Base-by-base conservation (phyloP, 1,284 basidiomycete genomes). In the Schizopora paradoxa region DNA sequence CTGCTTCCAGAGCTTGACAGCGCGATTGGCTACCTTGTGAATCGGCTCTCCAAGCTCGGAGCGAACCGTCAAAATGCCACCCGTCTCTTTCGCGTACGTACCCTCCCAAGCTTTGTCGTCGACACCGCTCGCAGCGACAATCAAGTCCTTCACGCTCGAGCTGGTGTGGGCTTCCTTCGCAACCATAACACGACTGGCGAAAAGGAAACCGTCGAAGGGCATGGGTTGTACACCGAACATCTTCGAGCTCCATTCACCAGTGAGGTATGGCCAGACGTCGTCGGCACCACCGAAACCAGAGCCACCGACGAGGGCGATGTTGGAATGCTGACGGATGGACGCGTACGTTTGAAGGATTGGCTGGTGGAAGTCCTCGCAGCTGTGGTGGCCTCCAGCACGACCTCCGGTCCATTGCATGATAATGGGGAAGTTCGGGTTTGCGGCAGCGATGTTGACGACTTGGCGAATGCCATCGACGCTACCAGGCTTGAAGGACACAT, bases 331-430 rank as follows among this genome's bases (percentile, higher is more conserved):
- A 52, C 95, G 87, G 62, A 99, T 96, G 16, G 86, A 71, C 38
- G 82, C 75, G 67, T 99, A 99, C 0, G 94, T 98, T 37, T 83
- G 70, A 35, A 99, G 72, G 57, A 99, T 83, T 0, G 96, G 95
- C 65, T 96, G 91, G 64, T 98, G 94, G 80, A 98, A 94, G 66
- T 99, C 96, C 66, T 99, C 96, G 65, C 85, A 97, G 8, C 91
- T 94, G 71, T 98, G 95, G 60, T 99, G 95, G 51, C 95, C 95
- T 57, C 95, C 95, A n/a, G 95, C 96, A 58, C 95, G 91, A 43
- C 95, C 95, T 61, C 95, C 96, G 40, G 95, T 99, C 95, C 95
- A 98, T 63, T 98, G 95, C 54, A 97, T 73, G 66, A 99, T 92
- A 67, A 99, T 85, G n/a, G 95, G 93, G 77, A 91, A 99, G 67